Percentiles rank a stretch among this genome's conserved stretches.
Conservation (phyloP, 2,329 filamentous ascomycete genomes). For the Biscogniauxia sp. region DNA sequence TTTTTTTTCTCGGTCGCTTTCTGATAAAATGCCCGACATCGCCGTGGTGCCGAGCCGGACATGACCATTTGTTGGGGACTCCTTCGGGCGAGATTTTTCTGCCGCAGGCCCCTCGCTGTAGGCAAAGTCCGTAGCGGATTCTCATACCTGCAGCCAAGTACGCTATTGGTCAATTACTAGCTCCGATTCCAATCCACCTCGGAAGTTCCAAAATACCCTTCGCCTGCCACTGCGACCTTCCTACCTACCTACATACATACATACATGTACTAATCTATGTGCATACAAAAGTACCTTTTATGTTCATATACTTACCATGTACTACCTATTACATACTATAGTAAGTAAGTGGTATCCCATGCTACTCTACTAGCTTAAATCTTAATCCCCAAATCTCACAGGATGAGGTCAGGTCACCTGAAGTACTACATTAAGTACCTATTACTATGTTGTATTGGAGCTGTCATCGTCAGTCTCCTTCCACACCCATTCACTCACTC, state of each 20-base stretch:
- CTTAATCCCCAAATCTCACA: constrained; percentile 24
- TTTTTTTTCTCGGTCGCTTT: no score
- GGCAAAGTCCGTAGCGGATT: background rate
- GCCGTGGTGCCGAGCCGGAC: background rate
- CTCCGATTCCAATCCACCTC: constrained; percentile 15
- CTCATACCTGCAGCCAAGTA: background rate
- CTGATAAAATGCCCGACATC: background rate
- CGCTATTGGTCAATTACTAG: constrained; percentile 20
- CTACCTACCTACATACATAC: background rate
- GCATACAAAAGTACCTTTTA: no score
- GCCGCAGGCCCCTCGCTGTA: constrained; percentile 7
- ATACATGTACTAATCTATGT: no score
- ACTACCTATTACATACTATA: no score
- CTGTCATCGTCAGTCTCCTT: no score
- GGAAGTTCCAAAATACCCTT: constrained; percentile 13
- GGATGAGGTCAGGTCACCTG: no score
- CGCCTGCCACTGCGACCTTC: background rate
- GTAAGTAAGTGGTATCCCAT: background rate
- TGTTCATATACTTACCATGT: no score
- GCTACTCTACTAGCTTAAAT: background rate
- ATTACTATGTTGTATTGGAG: no score
- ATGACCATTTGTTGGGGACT: constrained; percentile 16
- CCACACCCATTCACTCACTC: no score
- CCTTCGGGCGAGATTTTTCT: constrained; percentile 23
- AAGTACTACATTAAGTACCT: no score